phyloP scores from a whole-genome alignment of 371 early-diverging fungal species.

The Polyrhizophydium stewartii region DNA sequence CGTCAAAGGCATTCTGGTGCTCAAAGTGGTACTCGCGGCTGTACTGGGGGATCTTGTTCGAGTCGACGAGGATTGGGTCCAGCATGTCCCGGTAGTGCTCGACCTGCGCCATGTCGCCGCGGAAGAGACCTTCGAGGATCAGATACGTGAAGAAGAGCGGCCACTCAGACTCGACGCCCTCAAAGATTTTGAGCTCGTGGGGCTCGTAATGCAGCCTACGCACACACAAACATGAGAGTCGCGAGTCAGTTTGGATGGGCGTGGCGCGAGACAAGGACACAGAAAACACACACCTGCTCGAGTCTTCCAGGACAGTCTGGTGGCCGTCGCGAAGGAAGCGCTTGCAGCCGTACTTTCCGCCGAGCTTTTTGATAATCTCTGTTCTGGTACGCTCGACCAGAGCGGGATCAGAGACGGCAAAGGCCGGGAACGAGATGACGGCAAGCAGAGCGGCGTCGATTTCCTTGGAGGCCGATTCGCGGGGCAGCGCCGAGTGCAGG shows the following conservation, averaged over 20 bases:
- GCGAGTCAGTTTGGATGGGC: neutral
- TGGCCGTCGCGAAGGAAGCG: slow-evolving; percentile 89
- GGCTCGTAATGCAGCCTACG: slow-evolving; percentile 77
- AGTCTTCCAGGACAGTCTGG: slow-evolving; percentile 80
- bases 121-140: slow-evolving; percentile 78
- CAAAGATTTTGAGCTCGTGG: slow-evolving; percentile 81
- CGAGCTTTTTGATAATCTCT: slow-evolving; percentile 78
- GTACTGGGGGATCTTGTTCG: slow-evolving; percentile 34
- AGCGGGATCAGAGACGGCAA: slow-evolving; percentile 71
- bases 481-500: slow-evolving; percentile 75
- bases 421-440: slow-evolving; percentile 86
- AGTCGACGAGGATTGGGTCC: slow-evolving; percentile 68
- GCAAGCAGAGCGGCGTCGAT: slow-evolving; percentile 83
- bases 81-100: slow-evolving; percentile 67
- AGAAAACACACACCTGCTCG: no score
- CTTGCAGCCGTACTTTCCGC: slow-evolving; percentile 81
- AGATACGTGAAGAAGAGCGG: slow-evolving; percentile 88
- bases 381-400: slow-evolving; percentile 62
- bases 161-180: slow-evolving; percentile 88
- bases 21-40: slow-evolving; percentile 11
- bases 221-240: neutral
- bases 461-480: slow-evolving; percentile 87
- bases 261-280: neutral
- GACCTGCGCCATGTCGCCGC: slow-evolving; percentile 61
- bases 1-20: neutral